Evolutionary conservation across 2,329 filamentous ascomycete genomes (phyloP).

Genomic region (Emericellopsis atlantica): DNA sequence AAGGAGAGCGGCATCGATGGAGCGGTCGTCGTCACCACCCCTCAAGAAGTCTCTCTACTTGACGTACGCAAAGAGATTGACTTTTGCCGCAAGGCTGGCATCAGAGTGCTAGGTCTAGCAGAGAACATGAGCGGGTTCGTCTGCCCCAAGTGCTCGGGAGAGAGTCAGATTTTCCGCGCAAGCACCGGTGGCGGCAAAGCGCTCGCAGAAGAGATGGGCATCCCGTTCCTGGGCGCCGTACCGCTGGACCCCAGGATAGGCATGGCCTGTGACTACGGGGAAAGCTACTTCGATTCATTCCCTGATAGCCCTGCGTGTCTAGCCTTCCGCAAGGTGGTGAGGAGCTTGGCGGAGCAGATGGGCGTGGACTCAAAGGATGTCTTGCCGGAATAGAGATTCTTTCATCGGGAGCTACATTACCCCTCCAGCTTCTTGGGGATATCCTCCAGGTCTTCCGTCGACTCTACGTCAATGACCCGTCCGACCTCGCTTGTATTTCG

Average conservation of each 20-base stretch:
- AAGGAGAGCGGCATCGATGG: conserved; percentile 89
- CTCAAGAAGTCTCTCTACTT: conserved; percentile 82
- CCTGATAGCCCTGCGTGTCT: conserved; percentile 84
- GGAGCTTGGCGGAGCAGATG: conserved; percentile 52
- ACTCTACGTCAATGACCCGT: conserved; percentile 73
- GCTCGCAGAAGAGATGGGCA: conserved; percentile 72
- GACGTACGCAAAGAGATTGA: conserved; percentile 97
- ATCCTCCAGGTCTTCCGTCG: conserved; percentile 68
- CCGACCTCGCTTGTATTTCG: conserved; percentile 86
- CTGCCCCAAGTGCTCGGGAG: conserved; percentile 78
- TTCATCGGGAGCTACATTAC: conserved; percentile 2
- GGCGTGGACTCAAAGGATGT: conserved; percentile 47
- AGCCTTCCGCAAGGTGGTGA: conserved; percentile 72
- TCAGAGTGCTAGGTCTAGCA: conserved; percentile 75
- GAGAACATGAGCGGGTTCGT: conserved; percentile 99
- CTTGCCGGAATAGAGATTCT: conserved; percentile 21
- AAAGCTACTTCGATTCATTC: conserved; percentile 92
- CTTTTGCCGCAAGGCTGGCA: conserved; percentile 91
- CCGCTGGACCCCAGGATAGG: conserved; percentile 88
- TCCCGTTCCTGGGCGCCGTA: conserved; percentile 81
- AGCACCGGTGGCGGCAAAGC: conserved; percentile 78
- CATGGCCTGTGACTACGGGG: conserved; percentile 93
- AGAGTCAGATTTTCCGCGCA: conserved; percentile 76
- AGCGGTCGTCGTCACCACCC: conserved; percentile 85
- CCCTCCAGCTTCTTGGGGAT: conserved; percentile 51